phyloP scores from a whole-genome alignment of 805 yeast genomes.

The Lipomyces yamanashiensis region DNA sequence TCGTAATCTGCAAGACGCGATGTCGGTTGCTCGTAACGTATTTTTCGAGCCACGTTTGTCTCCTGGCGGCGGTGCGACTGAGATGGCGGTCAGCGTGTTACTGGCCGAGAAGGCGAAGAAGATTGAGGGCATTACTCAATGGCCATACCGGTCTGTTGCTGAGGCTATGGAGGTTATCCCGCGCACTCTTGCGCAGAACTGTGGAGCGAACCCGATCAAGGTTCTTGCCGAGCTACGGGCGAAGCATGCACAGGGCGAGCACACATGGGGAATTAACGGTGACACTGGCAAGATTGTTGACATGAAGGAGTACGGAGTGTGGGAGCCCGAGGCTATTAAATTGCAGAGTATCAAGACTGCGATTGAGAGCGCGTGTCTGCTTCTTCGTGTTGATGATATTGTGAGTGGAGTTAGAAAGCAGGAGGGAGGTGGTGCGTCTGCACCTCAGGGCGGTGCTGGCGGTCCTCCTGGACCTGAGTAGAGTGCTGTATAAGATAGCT shows the following conservation, averaged over 20 bases:
- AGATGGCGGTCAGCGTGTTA: constrained; percentile 93
- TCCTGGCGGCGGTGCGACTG: constrained; percentile 99
- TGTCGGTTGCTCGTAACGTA: constrained; percentile 96
- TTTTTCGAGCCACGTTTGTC: constrained; percentile 90
- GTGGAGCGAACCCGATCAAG: constrained; percentile 96
- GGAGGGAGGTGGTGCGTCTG: constrained; percentile 22
- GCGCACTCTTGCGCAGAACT: constrained; percentile 93
- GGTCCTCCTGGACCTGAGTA: constrained; percentile 16
- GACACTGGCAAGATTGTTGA: constrained; percentile 92
- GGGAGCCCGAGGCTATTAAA: constrained; percentile 99
- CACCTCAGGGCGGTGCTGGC: constrained; percentile 10
- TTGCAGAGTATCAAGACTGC: constrained; percentile 98
- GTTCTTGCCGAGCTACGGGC: constrained; percentile 90
- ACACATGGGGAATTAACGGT: constrained; percentile 92
- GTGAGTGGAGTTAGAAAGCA: constrained; percentile 87
- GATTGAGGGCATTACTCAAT: constrained; percentile 93
- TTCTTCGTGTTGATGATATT: constrained; percentile 95
- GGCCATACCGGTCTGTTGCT: constrained; percentile 99
- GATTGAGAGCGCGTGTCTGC: constrained; percentile 92
- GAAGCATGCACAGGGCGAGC: constrained; percentile 85
- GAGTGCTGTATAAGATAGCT: not conserved
- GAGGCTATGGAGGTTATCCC: constrained; percentile 99
- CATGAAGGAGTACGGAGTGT: constrained; percentile 93
- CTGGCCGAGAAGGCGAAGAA: constrained; percentile 88
- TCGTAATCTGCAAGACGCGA: constrained; percentile 95